Conservation (phyloP, 495 filamentous ascomycete genomes). For the Lophium mytilinum region DNA sequence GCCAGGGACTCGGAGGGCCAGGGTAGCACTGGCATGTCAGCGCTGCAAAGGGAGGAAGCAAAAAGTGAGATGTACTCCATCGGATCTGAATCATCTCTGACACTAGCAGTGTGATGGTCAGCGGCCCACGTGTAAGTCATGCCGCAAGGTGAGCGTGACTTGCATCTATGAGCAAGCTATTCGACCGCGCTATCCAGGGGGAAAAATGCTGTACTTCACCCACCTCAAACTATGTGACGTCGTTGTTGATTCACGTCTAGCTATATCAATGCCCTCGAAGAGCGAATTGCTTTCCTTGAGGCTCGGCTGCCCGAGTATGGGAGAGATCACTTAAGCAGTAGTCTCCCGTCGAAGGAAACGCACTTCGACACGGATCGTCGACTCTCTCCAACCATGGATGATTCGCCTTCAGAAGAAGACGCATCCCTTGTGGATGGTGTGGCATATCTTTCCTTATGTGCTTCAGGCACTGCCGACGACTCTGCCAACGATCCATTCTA, state of each 20-base stretch:
- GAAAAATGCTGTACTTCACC: constrained; percentile 12
- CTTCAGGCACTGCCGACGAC: constrained; percentile 12
- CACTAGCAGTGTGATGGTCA: constrained; percentile 7
- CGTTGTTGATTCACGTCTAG: neutral
- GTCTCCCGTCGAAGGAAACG: constrained; percentile 1
- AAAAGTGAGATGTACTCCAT: constrained; percentile 1
- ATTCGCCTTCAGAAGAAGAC: constrained; percentile 2
- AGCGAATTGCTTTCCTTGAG: constrained; percentile 15
- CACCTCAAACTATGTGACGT: neutral
- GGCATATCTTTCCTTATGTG: constrained; percentile 12
- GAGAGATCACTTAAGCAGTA: constrained; percentile 7
- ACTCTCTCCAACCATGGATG: neutral
- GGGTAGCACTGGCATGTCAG: constrained; percentile 16
- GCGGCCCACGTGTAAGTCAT: constrained; percentile 10
- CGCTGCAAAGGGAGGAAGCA: constrained; percentile 16
- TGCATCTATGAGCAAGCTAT: constrained; percentile 13
- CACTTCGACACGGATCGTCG: neutral
- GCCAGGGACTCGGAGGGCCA: neutral
- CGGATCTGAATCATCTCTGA: neutral
- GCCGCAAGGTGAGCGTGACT: constrained; percentile 4
- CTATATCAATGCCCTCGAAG: constrained; percentile 17
- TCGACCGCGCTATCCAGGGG: constrained; percentile 11
- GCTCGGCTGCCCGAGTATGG: constrained; percentile 14
- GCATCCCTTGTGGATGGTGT: constrained; percentile 12
- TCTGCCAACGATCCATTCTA: constrained; percentile 11